Evolutionary conservation across 805 yeast genomes (phyloP).

Genomic region (Isabelozyma rhagii): DNA sequence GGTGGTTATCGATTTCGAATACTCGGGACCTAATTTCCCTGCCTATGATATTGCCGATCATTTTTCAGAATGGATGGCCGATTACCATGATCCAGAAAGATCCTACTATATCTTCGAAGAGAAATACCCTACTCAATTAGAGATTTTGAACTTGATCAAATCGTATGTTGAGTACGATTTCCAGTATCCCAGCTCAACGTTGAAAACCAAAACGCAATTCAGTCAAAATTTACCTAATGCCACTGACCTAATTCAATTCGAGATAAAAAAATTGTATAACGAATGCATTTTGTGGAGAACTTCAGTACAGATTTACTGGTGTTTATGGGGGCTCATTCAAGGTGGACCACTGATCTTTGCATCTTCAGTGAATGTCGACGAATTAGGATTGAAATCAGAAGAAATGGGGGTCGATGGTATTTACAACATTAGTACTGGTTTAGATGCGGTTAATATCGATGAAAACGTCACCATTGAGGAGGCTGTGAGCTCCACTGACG

Average conservation of each 20-base stretch:
- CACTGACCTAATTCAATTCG: slow-evolving; percentile 32
- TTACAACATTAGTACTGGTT: slow-evolving; percentile 46
- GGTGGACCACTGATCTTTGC: slow-evolving; percentile 43
- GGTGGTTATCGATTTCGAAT: slow-evolving; percentile 95
- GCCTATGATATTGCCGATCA: slow-evolving; percentile 92
- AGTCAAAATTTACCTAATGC: slow-evolving; percentile 10
- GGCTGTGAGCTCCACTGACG: slow-evolving; percentile 42
- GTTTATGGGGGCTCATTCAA: slow-evolving; percentile 89
- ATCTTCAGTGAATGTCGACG: slow-evolving; percentile 3
- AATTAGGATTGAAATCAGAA: slow-evolving; percentile 18
- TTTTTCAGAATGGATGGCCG: slow-evolving; percentile 96
- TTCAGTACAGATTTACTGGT: slow-evolving; percentile 76
- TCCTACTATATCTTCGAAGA: slow-evolving; percentile 52
- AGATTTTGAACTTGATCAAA: slow-evolving; percentile 66
- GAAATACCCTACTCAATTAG: slow-evolving; percentile 64
- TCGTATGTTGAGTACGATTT: slow-evolving; percentile 71
- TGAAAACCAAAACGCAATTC: slow-evolving; percentile 15
- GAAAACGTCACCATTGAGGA: slow-evolving; percentile 25
- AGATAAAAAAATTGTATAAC: slow-evolving; percentile 53
- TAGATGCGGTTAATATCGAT: slow-evolving; percentile 46
- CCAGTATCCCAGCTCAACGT: slow-evolving; percentile 31
- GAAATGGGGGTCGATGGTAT: slow-evolving; percentile 40
- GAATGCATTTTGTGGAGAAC: slow-evolving; percentile 79
- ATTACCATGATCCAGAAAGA: slow-evolving; percentile 64
- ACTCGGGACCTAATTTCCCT: slow-evolving; percentile 85